Evolutionary conservation across 148 eudicot species (phyloP).

Genomic region (Oxyria digyna): DNA sequence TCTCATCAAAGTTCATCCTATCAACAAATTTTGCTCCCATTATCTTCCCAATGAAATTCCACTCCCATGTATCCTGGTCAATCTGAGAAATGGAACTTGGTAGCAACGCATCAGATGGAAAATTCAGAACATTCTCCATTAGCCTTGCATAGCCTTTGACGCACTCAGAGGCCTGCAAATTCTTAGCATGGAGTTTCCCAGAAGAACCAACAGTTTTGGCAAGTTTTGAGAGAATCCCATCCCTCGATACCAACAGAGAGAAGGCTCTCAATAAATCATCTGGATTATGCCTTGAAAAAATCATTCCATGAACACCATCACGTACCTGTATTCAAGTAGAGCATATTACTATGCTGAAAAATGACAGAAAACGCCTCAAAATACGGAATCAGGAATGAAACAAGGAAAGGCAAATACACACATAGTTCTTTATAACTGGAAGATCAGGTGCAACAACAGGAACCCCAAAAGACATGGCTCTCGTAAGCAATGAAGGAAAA

Average conservation of each 20-base stretch:
- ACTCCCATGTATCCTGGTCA: constrained; percentile 61
- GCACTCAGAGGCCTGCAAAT: constrained; percentile 74
- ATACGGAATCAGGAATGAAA: not conserved
- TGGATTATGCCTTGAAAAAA: constrained; percentile 53
- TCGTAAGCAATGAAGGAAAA: constrained; percentile 65
- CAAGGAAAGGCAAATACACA: constrained; percentile 26
- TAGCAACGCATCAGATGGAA: constrained; percentile 67
- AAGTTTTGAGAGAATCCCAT: constrained; percentile 51
- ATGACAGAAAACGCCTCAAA: not conserved
- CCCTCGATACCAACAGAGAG: constrained; percentile 43
- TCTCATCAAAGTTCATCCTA: constrained; percentile 15
- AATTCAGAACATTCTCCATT: constrained; percentile 59
- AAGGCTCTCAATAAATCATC: constrained; percentile 59
- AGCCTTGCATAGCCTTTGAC: constrained; percentile 57
- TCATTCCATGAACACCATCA: constrained; percentile 85
- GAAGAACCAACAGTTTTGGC: constrained; percentile 59
- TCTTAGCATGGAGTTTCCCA: constrained; percentile 68
- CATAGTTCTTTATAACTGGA: constrained; percentile 62
- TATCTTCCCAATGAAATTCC: constrained; percentile 48
- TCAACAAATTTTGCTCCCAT: constrained; percentile 22
- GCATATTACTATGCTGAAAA: not conserved
- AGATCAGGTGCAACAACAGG: constrained; percentile 72
- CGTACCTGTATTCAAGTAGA: constrained; percentile 35
- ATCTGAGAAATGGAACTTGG: constrained; percentile 55
- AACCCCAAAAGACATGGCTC: constrained; percentile 83